Evolutionary conservation across 176 grass and related monocot genomes (phyloP).

Genomic region (Sorghum bicolor): DNA sequence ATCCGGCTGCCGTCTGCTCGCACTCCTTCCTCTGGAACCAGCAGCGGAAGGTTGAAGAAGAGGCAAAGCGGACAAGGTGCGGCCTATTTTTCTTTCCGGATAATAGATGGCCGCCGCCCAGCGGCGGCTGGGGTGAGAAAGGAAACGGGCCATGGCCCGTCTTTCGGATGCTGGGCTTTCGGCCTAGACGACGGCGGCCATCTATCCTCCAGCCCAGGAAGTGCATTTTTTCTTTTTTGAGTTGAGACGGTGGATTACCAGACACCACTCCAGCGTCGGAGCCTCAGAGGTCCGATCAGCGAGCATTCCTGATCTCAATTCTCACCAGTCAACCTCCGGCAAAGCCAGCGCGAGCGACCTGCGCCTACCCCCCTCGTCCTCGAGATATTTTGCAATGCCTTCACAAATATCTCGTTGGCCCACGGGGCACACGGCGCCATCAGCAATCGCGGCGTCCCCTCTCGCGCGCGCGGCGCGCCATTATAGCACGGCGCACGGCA

Average conservation of each 20-base stretch:
- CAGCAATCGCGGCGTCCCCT: not conserved
- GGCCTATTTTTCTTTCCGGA: not conserved
- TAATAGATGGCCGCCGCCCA: not conserved
- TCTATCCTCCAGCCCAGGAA: too few relatives aligned
- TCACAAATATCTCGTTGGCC: conserved; percentile 24
- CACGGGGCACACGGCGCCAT: conserved; percentile 7
- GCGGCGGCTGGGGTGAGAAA: not conserved
- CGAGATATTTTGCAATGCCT: conserved; percentile 16
- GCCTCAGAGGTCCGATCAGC: too few relatives aligned
- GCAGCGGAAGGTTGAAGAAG: conserved; percentile 17
- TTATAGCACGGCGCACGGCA: conserved; percentile 25
- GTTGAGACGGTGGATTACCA: too few relatives aligned
- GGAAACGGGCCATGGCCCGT: not conserved
- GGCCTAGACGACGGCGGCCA: too few relatives aligned
- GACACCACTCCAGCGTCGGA: too few relatives aligned
- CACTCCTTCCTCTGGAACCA: not conserved
- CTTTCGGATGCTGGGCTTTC: not conserved
- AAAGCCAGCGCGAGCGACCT: not conserved
- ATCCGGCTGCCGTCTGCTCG: conserved; percentile 25
- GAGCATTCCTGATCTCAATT: not conserved
- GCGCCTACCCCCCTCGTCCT: not conserved
- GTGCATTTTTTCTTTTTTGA: too few relatives aligned
- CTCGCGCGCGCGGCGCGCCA: not conserved
- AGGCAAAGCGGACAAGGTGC: not conserved
- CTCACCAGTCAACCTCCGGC: not conserved